These are phyloP conservation scores for Neocucurbitaria cava DNA, from an alignment of 2,329 filamentous ascomycete species.

Conservation along the genomic window DNA sequence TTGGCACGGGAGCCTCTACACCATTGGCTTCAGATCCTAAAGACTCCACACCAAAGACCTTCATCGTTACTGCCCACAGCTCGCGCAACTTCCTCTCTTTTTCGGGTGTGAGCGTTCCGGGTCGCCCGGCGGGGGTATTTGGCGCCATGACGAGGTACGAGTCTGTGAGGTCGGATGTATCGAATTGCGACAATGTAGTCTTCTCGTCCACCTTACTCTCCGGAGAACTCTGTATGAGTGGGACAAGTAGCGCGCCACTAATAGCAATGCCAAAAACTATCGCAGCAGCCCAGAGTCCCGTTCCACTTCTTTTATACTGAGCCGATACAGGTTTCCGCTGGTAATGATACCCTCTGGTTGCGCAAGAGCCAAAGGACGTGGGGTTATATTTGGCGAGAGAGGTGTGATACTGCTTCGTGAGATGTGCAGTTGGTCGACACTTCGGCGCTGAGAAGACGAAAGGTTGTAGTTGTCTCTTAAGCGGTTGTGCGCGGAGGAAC, in stretches of 20 bases:
- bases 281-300: constrained; percentile 32
- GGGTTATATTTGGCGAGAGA: constrained; percentile 18
- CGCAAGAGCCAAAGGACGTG: constrained; percentile 12
- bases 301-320: constrained; percentile 31
- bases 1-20: constrained; percentile 18
- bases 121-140: constrained; percentile 69
- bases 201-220: constrained; percentile 9
- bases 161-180: constrained; percentile 30
- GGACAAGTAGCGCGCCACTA: constrained; percentile 40
- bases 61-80: constrained; percentile 80
- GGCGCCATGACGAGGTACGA: constrained; percentile 50
- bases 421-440: constrained; percentile 10
- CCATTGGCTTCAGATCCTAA: constrained; percentile 41
- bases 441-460: constrained; percentile 13
- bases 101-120: constrained; percentile 86
- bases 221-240: constrained; percentile 20
- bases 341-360: constrained; percentile 14
- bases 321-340: constrained; percentile 5
- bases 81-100: constrained; percentile 88
- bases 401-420: constrained; percentile 17
- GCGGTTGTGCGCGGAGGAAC: constrained; percentile 31
- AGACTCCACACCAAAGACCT: constrained; percentile 68
- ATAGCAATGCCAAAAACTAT: constrained; percentile 42
- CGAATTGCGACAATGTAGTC: constrained; percentile 21
- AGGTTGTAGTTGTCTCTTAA: constrained; percentile 18